A percentile compares a stretch with the other conserved stretches of the same genome.
phyloP scores from a whole-genome alignment of 2,329 filamentous ascomycete genomes.

The Diatrype stigma region DNA sequence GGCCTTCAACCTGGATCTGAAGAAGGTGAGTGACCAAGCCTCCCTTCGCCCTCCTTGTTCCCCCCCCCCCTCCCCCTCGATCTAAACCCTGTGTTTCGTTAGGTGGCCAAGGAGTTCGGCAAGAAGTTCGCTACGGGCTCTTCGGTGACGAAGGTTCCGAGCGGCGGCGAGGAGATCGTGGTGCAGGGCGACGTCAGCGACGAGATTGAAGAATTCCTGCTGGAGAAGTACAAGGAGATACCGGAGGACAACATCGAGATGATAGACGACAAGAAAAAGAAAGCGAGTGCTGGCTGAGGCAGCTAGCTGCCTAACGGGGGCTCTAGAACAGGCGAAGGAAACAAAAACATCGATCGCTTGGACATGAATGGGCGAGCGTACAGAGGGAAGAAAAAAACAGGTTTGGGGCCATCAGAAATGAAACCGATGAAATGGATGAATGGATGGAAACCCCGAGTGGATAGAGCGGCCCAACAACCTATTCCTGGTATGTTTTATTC shows the following conservation, averaged over 20 bases:
- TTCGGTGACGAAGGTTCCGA: conserved; percentile 83
- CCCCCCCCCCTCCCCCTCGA: no score
- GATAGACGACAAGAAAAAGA: conserved; percentile 94
- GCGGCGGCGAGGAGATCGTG: conserved; percentile 91
- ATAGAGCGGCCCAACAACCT: neutral
- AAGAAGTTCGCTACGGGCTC: conserved; percentile 98
- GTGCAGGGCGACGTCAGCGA: conserved; percentile 96
- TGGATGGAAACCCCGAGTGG: neutral
- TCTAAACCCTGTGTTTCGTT: neutral
- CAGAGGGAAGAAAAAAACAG: no score
- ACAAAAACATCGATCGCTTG: no score
- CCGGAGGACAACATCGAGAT: conserved; percentile 94
- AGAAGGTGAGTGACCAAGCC: conserved; percentile 69
- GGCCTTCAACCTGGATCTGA: conserved; percentile 84
- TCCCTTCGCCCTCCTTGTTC: no score
- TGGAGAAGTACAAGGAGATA: conserved; percentile 84
- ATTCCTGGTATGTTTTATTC: neutral
- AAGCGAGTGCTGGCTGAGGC: conserved; percentile 12
- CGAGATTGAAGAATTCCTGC: conserved; percentile 86
- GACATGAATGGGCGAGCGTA: no score
- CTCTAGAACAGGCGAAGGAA: no score
- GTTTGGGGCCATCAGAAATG: no score
- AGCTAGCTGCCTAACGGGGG: no score
- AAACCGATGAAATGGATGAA: no score
- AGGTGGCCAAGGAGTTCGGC: conserved; percentile 83